Evolutionary conservation across 345 rosid genomes (phyloP), one percentile per base, ranked within the genome.

Genomic region (Noccaea bulbosa): DNA sequence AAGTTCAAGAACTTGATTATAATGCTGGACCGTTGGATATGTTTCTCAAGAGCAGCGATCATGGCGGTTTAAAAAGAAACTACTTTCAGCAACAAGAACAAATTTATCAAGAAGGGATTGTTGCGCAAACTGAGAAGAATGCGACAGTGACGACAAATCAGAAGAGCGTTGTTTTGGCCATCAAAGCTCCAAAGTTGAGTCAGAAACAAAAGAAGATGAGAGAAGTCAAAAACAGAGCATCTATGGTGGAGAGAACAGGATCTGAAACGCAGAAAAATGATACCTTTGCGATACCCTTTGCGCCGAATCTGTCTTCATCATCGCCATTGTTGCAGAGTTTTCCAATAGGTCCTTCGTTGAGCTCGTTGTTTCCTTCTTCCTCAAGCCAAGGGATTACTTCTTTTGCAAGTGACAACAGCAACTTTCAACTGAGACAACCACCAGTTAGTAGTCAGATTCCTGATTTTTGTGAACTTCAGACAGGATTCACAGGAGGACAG

Each of bases 131-230:
- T 0, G 67, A 66, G 49, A 53, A 54, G 55, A 55, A 35, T 12
- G 59, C 24, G 51, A 48, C 50, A 0, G 41, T 47, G 34, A 41
- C 11, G n/a, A 41, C 11, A 10, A 56, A 52, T n/a, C 70, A 40
- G 22, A 76, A 63, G 43, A 55, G 40, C 16, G 47, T 76, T 56
- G 71, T 76, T 63, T 76, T 76, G 46, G 75, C 71, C 52, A 69
- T 76, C 14, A 2, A 63, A 63, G 75, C 79, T 41, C 75, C 65
- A 64, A 64, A 10, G 20, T 24, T 57, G 53, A 48, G 55, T 5
- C 32, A 55, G 37, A 41, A 10, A 40, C 62, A 56, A 34, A 76
- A 64, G 75, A 76, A 63, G 52, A 60, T 30, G 8, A 45, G 48
- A 2, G 54, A 63, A 48, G 75, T 40, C 17, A 69, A 47, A 30